phyloP scores from a whole-genome alignment of 2,329 filamentous ascomycete genomes.

The Claviceps spartinae region DNA sequence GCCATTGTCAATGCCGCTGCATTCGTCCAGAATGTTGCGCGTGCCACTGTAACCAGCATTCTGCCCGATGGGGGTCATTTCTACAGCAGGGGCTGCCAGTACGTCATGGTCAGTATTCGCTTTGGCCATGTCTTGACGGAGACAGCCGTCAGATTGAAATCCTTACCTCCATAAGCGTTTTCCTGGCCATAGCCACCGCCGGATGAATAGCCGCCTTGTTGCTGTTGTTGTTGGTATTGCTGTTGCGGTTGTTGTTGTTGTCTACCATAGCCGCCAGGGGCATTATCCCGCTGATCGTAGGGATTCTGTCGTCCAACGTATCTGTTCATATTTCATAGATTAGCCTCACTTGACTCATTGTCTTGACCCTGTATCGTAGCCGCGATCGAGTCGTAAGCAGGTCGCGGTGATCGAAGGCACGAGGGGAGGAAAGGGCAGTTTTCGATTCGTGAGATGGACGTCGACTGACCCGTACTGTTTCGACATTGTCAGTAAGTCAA shows the following conservation, averaged over 20 bases:
- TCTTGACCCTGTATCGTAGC: background rate
- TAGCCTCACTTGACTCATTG: background rate
- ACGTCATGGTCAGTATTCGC: background rate
- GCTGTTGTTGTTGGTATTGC: background rate
- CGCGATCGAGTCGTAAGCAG: background rate
- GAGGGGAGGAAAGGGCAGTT: background rate
- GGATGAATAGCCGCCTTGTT: background rate
- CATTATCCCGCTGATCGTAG: constrained; percentile 40
- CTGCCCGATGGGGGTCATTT: constrained; percentile 54
- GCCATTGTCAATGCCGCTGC: constrained; percentile 62
- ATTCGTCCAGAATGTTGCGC: constrained; percentile 65
- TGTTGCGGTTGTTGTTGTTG: constrained; percentile 7
- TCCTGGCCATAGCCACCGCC: constrained; percentile 12
- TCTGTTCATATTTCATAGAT: constrained; percentile 20
- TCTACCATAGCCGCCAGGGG: constrained; percentile 20
- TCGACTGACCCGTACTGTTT: constrained; percentile 41
- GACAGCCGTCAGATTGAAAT: background rate
- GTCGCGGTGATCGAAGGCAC: background rate
- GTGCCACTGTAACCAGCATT: constrained; percentile 41
- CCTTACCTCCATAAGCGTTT: constrained; percentile 19
- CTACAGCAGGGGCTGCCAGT: constrained; percentile 38
- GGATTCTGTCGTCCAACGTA: constrained; percentile 44
- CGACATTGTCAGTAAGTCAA: constrained; percentile 16
- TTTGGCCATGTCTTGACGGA: background rate
- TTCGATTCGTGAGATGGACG: constrained; percentile 1